phyloP scores from a whole-genome alignment of 2,329 filamentous ascomycete species.

The Madurella mycetomatis region DNA sequence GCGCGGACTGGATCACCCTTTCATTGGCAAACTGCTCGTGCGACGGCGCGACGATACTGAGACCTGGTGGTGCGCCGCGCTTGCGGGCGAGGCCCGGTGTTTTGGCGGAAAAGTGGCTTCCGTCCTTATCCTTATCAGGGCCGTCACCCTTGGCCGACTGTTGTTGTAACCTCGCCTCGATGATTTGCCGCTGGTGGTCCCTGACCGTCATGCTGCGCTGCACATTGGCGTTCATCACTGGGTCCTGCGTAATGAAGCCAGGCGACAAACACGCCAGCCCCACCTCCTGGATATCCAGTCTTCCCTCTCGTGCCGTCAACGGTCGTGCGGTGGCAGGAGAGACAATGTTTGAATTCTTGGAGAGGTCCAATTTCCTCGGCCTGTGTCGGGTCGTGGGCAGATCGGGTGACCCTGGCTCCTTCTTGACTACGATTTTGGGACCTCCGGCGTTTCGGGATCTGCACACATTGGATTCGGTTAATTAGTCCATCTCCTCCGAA shows the following conservation, averaged over 20 bases:
- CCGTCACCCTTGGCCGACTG: slow-evolving; percentile 76
- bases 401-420: slow-evolving; percentile 86
- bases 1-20: slow-evolving; percentile 93
- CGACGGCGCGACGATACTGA: slow-evolving; percentile 92
- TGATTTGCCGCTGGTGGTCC: slow-evolving; percentile 91
- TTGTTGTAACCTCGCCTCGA: slow-evolving; percentile 85
- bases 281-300: slow-evolving; percentile 82
- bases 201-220: slow-evolving; percentile 90
- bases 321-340: slow-evolving; percentile 59
- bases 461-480: slow-evolving; percentile 24
- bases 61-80: slow-evolving; percentile 78
- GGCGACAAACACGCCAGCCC: slow-evolving; percentile 92
- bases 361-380: slow-evolving; percentile 73
- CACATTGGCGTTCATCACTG: slow-evolving; percentile 92
- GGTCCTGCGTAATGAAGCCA: slow-evolving; percentile 92
- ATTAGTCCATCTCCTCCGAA: slow-evolving; percentile 19
- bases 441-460: slow-evolving; percentile 52
- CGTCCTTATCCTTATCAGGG: slow-evolving; percentile 52
- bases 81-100: slow-evolving; percentile 69
- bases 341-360: slow-evolving; percentile 52
- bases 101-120: slow-evolving; percentile 55
- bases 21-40: slow-evolving; percentile 90
- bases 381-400: slow-evolving; percentile 69
- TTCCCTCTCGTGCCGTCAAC: slow-evolving; percentile 71
- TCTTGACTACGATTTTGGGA: slow-evolving; percentile 88